Percentiles rank a stretch among this genome's conserved stretches.
Evolutionary conservation across 2,329 filamentous ascomycete species (phyloP).

Genomic region (Talaromyces piceae): DNA sequence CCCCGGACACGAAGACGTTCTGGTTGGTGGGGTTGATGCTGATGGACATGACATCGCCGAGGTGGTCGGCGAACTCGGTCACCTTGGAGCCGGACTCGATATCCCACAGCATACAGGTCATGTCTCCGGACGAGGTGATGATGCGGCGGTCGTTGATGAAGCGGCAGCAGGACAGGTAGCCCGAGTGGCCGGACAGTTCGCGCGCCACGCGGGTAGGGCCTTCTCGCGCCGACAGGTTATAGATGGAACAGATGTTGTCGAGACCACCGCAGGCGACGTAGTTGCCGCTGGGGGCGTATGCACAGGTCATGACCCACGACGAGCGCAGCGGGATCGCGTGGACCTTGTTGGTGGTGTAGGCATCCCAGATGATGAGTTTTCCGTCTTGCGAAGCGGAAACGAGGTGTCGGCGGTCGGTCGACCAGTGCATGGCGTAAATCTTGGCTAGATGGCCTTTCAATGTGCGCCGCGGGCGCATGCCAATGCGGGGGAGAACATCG

Average conservation of each 20-base stretch:
- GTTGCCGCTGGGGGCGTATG: conserved; percentile 95
- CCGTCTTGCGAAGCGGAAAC: conserved; percentile 98
- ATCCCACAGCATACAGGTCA: conserved; percentile 99
- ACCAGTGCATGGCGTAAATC: conserved; percentile 99
- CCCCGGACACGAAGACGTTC: conserved; percentile 98
- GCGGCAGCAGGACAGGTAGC: conserved; percentile 94
- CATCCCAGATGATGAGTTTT: conserved; percentile 99
- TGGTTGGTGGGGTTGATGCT: conserved; percentile 99
- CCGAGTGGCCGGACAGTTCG: conserved; percentile 92
- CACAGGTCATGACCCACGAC: conserved; percentile 99
- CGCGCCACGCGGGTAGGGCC: conserved; percentile 94
- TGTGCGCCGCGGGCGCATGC: conserved; percentile 96
- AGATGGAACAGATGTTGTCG: conserved; percentile 99
- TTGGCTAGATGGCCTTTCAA: conserved; percentile 97
- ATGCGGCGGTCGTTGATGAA: conserved; percentile 99
- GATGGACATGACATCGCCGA: conserved; percentile 99
- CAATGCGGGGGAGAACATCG: conserved; percentile 82
- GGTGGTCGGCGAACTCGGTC: conserved; percentile 94
- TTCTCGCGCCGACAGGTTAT: conserved; percentile 94
- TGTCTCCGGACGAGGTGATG: conserved; percentile 94
- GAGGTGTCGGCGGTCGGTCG: conserved; percentile 91
- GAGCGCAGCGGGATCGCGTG: conserved; percentile 95
- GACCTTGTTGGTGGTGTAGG: conserved; percentile 99
- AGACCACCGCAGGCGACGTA: conserved; percentile 97
- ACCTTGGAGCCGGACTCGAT: conserved; percentile 96